phyloP scores from a whole-genome alignment of 2,329 filamentous ascomycete genomes.

The Stylonectria norvegica region DNA sequence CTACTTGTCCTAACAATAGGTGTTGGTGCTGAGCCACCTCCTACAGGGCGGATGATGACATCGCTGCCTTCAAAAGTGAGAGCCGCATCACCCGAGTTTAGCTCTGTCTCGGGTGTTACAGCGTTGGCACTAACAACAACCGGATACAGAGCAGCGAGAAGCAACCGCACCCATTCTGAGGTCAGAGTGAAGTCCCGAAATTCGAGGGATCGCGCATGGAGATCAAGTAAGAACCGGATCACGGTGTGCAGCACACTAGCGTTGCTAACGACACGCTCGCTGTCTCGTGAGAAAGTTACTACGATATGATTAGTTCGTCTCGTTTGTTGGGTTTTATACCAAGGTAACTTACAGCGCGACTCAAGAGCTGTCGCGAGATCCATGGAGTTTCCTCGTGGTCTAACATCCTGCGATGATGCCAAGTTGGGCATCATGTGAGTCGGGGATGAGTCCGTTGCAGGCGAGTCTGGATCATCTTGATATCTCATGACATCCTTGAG shows the following conservation, averaged over 20 bases:
- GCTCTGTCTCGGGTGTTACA: conserved; percentile 77
- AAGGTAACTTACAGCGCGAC: conserved; percentile 44
- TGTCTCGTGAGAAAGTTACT: conserved; percentile 35
- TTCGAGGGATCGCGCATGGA: conserved; percentile 70
- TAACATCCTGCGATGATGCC: conserved; percentile 14
- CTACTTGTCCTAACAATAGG: conserved; percentile 73
- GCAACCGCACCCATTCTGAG: conserved; percentile 76
- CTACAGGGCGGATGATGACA: conserved; percentile 75
- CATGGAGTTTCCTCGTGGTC: conserved; percentile 59
- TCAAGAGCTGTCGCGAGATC: conserved; percentile 60
- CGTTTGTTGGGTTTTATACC: too few species aligned
- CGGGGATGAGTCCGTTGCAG: conserved; percentile 27
- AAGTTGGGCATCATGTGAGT: conserved; percentile 10
- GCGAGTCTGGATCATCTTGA: conserved; percentile 58
- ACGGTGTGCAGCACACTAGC: conserved; percentile 69
- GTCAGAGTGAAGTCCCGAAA: conserved; percentile 80
- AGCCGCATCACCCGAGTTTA: conserved; percentile 77
- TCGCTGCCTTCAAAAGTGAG: conserved; percentile 84
- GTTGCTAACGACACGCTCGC: conserved; percentile 49
- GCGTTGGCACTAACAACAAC: conserved; percentile 82
- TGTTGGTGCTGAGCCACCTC: conserved; percentile 52
- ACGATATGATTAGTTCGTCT: conserved; percentile 11
- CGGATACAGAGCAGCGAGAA: conserved; percentile 80
- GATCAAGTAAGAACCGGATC: conserved; percentile 72
- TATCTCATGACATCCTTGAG: conserved; percentile 66